Base-by-base conservation (phyloP, 257 asterid species). In the Capsicum pubescens region DNA sequence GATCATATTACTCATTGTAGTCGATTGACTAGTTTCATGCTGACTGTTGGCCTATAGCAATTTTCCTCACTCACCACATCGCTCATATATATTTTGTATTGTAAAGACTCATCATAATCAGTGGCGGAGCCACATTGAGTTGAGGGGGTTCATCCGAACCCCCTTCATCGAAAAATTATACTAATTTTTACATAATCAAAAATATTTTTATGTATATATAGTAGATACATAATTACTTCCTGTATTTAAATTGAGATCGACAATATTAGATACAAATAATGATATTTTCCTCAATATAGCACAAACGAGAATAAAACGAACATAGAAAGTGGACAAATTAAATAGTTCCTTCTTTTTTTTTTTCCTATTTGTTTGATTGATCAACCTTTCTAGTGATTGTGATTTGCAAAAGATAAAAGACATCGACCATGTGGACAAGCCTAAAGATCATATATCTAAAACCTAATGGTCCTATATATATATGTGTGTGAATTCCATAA, bases 401-500 rank as follows among this genome's bases (percentile, higher is more conserved):
- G 84, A 81, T 61, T 61, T 19, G 84, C 14, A 61, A 81, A 81
- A 66, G 81, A 26, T 8, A 26, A 77, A 54, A 15, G 81, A 26
- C 26, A 77, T 54, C 46, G 50, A 76, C 50, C 63, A 76, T 52
- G 64, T 76, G 81, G 81, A 77, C 81, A 54, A 77, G 64, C 54
- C 48, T 52, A 76, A 9, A 66, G 13, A 66, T 19, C 61, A 74
- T 74, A 50, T 0, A 4, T 21, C 44, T 74, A 50, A 50, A 74
- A 74, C 7, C 1, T 76, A 52, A 76, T 52, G 81, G 81, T 54
- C 64, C 26, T 71, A 19, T 70, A 17, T 63, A 19, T 4, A 9
- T 61, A 1, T 39, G 8, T 36, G 8, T 69, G 78, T 76, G 26
- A 76, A 57, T 26, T 76, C 64, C 42, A 76, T 76, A 76, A 52